These are phyloP conservation scores for Calonectria multiphialidica DNA, from an alignment of 2,329 filamentous ascomycete species.

Conservation along the genomic window DNA sequence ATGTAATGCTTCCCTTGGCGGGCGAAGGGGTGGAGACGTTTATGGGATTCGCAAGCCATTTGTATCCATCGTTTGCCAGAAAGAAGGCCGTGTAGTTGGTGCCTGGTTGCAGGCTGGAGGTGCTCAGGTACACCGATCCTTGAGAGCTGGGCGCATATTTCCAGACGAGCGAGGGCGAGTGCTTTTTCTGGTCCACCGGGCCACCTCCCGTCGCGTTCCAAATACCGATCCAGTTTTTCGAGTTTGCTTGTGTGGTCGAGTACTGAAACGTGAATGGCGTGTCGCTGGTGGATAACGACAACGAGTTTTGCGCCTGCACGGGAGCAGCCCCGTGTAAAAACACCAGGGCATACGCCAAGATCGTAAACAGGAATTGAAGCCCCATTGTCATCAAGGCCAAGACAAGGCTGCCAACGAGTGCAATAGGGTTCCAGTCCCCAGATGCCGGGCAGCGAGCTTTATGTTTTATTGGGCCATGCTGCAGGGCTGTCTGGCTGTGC, in stretches of 20 bases:
- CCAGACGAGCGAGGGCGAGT: constrained; percentile 49
- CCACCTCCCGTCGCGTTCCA: constrained; percentile 50
- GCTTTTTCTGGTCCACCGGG: constrained; percentile 47
- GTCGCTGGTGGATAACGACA: not conserved
- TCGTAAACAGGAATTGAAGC: not conserved
- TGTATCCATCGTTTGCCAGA: constrained; percentile 51
- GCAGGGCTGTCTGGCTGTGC: too few species aligned
- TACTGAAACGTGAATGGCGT: constrained; percentile 50
- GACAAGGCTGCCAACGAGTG: too few species aligned
- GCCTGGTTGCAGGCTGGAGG: constrained; percentile 42
- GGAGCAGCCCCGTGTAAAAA: not conserved
- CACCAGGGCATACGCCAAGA: not conserved
- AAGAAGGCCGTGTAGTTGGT: constrained; percentile 51
- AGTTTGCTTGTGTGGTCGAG: constrained; percentile 41
- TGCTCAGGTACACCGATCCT: constrained; percentile 44
- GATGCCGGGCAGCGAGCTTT: too few species aligned
- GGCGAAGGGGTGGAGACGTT: constrained; percentile 42
- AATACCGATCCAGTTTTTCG: constrained; percentile 54
- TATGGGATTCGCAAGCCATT: constrained; percentile 50
- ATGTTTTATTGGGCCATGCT: too few species aligned
- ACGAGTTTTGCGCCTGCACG: not conserved
- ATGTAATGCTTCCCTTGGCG: constrained; percentile 37
- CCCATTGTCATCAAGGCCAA: not conserved
- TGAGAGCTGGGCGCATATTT: constrained; percentile 44
- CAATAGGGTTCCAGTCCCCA: too few species aligned